Base-by-base conservation (phyloP, 2,329 filamentous ascomycete species). In the Cladobotryum protrusum region DNA sequence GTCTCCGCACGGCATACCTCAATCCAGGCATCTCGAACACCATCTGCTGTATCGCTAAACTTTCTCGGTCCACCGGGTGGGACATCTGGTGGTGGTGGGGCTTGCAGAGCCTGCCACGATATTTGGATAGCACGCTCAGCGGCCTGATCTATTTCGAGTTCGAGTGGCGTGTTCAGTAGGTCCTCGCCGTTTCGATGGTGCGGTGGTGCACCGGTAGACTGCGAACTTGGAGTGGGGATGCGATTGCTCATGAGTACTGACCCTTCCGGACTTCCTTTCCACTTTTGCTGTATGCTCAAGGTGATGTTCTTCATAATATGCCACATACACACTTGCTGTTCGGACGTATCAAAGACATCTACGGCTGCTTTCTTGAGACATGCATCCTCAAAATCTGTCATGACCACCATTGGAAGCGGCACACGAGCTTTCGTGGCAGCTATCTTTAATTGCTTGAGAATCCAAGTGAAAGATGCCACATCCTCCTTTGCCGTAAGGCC, bases 371-470 rank as follows among this genome's bases (percentile, higher is more conserved):
- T 45, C n/a, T 36, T 34, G 24, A 45, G 43, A 15, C 29, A 18
- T 4, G 18, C 32, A n/a, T 45, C 32, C 11, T 45, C 33, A 17
- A 43, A 43, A 24, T 45, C 43, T 18, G 43, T 43, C 13, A 48
- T 36, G 35, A 48, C 29, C 35, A 48, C 47, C 15, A 40, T 33
- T n/a, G 39, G 39, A 12, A 43, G 41, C 24, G 41, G 41, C n/a
- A 43, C 24, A n/a, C 41, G 41, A 12, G 29, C 41, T 7, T 48
- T 33, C 29, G 39, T 48, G 41, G 39, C 39, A 12, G 29, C 24
- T 20, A 37, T 48, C 32, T 34, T 48, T 12, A 48, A n/a, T n/a
- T 43, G 41, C 20, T 43, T 43, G 12, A 24, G 39, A 17, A 48
- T 24, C 47, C 39, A 48, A 32, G 36, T 24, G 39, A 48, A 48